phyloP scores from a whole-genome alignment of 2,329 filamentous ascomycete genomes.

The Hawksworthiomyces lignivorus region DNA sequence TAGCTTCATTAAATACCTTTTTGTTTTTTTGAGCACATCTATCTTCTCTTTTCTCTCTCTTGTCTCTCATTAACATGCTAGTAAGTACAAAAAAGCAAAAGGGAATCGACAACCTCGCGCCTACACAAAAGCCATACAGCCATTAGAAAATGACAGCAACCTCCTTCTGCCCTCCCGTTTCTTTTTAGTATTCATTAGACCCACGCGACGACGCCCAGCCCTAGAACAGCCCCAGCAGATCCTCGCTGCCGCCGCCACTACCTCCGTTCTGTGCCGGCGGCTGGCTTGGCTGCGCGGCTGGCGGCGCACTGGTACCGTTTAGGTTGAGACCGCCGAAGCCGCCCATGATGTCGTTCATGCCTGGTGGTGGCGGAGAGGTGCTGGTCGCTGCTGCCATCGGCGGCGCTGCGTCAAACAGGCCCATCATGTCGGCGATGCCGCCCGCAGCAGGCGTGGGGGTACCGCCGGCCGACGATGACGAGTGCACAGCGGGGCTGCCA shows the following conservation, averaged over 20 bases:
- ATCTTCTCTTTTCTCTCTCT: too few relatives aligned
- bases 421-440: slow-evolving; percentile 57
- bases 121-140: background rate
- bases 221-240: slow-evolving; percentile 53
- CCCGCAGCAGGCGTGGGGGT: slow-evolving; percentile 32
- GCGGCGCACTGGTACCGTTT: slow-evolving; percentile 54
- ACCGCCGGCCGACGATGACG: slow-evolving; percentile 25
- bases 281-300: slow-evolving; percentile 45
- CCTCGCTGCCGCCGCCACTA: slow-evolving; percentile 40
- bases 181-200: too few relatives aligned
- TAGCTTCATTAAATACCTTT: background rate
- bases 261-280: slow-evolving; percentile 16
- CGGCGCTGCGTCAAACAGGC: slow-evolving; percentile 60
- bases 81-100: background rate
- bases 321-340: slow-evolving; percentile 80
- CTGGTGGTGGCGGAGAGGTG: slow-evolving; percentile 26
- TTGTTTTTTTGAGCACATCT: too few relatives aligned
- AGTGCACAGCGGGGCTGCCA: slow-evolving; percentile 46
- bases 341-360: slow-evolving; percentile 82
- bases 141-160: background rate
- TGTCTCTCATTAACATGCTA: slow-evolving; percentile 6
- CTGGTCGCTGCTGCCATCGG: slow-evolving; percentile 40
- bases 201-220: background rate
- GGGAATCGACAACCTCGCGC: too few relatives aligned
- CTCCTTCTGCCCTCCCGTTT: too few relatives aligned